phyloP scores from a whole-genome alignment of 192 early-diverging fungal genomes.

The Backusella mclennaniae region DNA sequence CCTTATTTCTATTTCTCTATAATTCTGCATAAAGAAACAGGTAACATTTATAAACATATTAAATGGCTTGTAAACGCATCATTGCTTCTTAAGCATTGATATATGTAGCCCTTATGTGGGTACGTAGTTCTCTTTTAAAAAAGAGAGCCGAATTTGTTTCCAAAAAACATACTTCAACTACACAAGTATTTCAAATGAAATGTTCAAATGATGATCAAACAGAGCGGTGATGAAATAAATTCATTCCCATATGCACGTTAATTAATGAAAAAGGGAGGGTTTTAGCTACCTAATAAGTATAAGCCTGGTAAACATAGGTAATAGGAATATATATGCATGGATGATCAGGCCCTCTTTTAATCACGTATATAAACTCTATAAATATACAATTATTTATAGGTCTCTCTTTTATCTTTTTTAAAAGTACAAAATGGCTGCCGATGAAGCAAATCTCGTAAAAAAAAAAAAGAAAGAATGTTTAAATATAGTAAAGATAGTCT shows the following conservation, averaged over 20 bases:
- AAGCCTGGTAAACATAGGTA: neutral
- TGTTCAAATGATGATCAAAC: too few species aligned
- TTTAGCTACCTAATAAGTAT: neutral
- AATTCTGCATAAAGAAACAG: neutral
- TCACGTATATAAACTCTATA: neutral
- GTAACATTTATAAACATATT: neutral
- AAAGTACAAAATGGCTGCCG: too few species aligned
- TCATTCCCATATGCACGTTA: too few species aligned
- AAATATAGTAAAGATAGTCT: neutral
- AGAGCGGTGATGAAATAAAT: too few species aligned
- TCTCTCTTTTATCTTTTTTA: too few species aligned
- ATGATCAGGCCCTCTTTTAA: neutral
- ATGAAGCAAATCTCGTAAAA: neutral
- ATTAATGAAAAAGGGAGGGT: neutral
- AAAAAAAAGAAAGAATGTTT: neutral
- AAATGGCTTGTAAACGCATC: neutral
- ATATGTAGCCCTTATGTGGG: too few species aligned
- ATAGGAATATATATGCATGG: neutral
- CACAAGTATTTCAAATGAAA: too few species aligned
- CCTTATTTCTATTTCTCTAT: neutral
- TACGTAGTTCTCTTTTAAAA: too few species aligned
- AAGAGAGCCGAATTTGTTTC: too few species aligned
- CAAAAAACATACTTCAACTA: too few species aligned
- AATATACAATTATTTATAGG: neutral
- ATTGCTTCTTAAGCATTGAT: too few species aligned